Evolutionary conservation across 2,329 filamentous ascomycete species (phyloP), one percentile per base, ranked within the genome.

Genomic region (Aspergillus sp.): DNA sequence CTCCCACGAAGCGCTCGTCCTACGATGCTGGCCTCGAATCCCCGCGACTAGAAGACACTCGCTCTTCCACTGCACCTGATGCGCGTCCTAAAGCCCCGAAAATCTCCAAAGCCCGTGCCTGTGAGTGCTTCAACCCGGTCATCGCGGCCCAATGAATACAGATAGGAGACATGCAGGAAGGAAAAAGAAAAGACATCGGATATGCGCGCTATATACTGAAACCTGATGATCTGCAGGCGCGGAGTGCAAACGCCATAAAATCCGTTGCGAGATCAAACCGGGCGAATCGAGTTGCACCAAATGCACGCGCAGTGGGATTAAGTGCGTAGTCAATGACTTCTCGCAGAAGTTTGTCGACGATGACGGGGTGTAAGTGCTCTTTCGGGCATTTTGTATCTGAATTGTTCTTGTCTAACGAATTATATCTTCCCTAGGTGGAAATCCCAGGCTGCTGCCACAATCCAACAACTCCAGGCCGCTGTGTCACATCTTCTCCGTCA

Each of bases 241-340:
- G 11, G 73, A 75, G 56, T 78, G 75, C 47, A 75, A 77, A 50
- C 68, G 68, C 19, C 73, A 76, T 51, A 79, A 79, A 56, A 77
- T 79, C 52, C 74, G 75, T 53, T 79, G 76, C 54, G 70, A 75
- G 45, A 69, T 77, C 50, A 67, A 70, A 43, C 55, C 67, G 10
- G 73, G 72, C 6, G 66, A 73, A 46, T 52, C 63, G 6, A 69
- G 65, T 44, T 79, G 76, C 56, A 67, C 67, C 7, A 70, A 77
- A 51, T 79, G 76, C 51, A 56, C 66, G 29, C 71, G 73, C 33
- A 71, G 73, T 26, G 71, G 73, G 7, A 64, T 78, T 33, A 70
- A 73, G 46, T 79, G 76, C 51, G 65, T 76, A 7, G 71, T 78
- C 30, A 78, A 79, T 52, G 75, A 77, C 57, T 78, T 75, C 53